These are phyloP conservation scores for Nymphaea thermarum DNA, from an alignment of 164 flowering plant species.

Conservation along the genomic window DNA sequence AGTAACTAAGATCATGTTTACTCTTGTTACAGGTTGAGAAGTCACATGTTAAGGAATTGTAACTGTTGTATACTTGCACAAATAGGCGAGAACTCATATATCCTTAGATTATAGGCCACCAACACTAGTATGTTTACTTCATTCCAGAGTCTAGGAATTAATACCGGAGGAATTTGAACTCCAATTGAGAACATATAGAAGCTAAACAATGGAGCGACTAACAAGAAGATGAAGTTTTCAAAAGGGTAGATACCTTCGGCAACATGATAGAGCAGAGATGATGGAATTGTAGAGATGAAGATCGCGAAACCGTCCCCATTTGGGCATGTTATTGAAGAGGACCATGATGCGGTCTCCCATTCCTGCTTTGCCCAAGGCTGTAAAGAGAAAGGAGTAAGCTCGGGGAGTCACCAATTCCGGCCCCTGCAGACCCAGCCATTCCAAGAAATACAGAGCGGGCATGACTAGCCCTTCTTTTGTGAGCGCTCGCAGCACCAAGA, in stretches of 20 bases:
- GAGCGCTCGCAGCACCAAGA: constrained; percentile 45
- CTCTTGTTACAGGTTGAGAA: too few species aligned
- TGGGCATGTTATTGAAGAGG: constrained; percentile 49
- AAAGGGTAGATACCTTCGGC: constrained; percentile 37
- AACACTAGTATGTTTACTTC: neutral
- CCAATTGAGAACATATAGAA: neutral
- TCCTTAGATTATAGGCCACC: neutral
- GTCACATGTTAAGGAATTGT: too few species aligned
- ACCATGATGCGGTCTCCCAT: constrained; percentile 59
- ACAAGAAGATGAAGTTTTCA: neutral
- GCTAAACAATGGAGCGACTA: neutral
- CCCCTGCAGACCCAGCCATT: constrained; percentile 81
- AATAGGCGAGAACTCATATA: too few species aligned
- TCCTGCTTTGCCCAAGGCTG: constrained; percentile 46
- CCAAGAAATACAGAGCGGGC: constrained; percentile 62
- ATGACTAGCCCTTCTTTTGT: constrained; percentile 40
- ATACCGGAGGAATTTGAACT: neutral
- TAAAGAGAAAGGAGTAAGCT: constrained; percentile 58
- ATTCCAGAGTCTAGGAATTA: neutral
- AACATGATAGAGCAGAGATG: constrained; percentile 52
- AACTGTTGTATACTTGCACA: too few species aligned
- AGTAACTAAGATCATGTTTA: too few species aligned
- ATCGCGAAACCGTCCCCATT: constrained; percentile 34
- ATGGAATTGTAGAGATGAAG: constrained; percentile 74
- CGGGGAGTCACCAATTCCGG: constrained; percentile 39